phyloP scores from a whole-genome alignment of 768 basidiomycete genomes.

The Termitomyces sp. region DNA sequence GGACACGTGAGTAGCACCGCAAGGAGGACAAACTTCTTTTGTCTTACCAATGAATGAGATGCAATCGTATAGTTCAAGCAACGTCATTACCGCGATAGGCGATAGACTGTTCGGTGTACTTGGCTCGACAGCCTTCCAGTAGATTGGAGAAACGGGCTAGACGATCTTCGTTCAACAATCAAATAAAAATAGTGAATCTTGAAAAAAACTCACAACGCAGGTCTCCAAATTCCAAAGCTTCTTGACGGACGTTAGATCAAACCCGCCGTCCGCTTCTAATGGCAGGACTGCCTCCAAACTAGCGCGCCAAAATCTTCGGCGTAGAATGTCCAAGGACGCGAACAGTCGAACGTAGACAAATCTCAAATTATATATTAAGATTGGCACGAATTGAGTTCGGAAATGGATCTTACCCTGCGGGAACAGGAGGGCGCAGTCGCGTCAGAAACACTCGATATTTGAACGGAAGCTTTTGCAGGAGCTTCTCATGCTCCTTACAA shows the following conservation, averaged over 20 bases:
- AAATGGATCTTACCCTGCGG: slow-evolving; percentile 12
- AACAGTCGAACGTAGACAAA: slow-evolving; percentile 17
- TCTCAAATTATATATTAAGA: slow-evolving; percentile 1
- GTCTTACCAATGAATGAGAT: slow-evolving; percentile 17
- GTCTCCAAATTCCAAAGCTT: slow-evolving; percentile 17
- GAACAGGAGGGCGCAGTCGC: slow-evolving; percentile 6
- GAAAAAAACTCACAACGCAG: slow-evolving; percentile 9
- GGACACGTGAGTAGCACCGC: not conserved
- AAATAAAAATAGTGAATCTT: too few relatives aligned
- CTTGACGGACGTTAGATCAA: slow-evolving; percentile 15
- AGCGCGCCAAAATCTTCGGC: slow-evolving; percentile 4
- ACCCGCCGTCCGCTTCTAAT: slow-evolving; percentile 15
- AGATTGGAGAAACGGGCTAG: slow-evolving; percentile 16
- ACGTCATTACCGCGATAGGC: slow-evolving; percentile 12
- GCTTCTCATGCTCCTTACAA: not conserved
- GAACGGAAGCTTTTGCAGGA: not conserved
- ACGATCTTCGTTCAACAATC: not conserved
- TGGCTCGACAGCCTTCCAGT: slow-evolving; percentile 15
- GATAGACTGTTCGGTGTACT: slow-evolving; percentile 12
- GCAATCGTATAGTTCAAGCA: slow-evolving; percentile 12
- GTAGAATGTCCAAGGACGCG: slow-evolving; percentile 3
- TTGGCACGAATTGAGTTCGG: not conserved
- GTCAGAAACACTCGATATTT: not conserved
- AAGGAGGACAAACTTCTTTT: not conserved
- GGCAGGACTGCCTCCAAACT: slow-evolving; percentile 16